Base-by-base conservation (phyloP, 306 rosid genomes). In the Quillaja saponaria region DNA sequence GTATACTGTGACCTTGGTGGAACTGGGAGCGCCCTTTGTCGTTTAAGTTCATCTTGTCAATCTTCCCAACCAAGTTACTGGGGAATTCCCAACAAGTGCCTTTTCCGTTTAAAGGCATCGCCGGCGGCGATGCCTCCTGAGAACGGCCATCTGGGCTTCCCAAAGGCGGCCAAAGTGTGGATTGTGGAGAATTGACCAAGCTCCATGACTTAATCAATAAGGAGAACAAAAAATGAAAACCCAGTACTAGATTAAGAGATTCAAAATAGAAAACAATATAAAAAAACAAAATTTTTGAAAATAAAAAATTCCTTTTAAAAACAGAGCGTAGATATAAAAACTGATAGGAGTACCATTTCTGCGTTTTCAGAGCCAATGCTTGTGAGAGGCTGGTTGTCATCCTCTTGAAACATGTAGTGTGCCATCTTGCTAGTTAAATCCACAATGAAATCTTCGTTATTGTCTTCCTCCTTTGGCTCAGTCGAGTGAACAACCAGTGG, bases 381-480 rank as follows among this genome's bases (percentile, higher is more conserved):
- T 1, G 66, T 34, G 50, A 49, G 14, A 42, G 61, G 11, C 9
- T 55, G 44, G 20, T 64, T 55, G 45, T 63, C 65, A 10, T 76
- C 64, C n/a, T 82, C 75, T 25, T 71, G 85, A 67, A 71, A 78
- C 86, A 71, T 77, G 71, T 47, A 61, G 69, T 64, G 77, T 63
- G 82, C 49, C 86, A 82, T 90, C 50, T 65, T 86, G 38, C 72
- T 84, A 68, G 87, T 81, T 60, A 81, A 61, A 61, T 84, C 86
- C 3, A 80, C 64, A 16, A 78, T 63, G 69, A 79, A 71, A 76
- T 84, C 90, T n/a, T 83, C 86, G 25, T 67, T 73, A 21, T 45
- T 58, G 6, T 55, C 59, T 38, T 66, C 53, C 6, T 69, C 54
- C 57, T 63, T 78, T 0, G 76, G 49, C 17, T 71, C 50, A 8